Conservation (phyloP, 129 eudicot genomes). For the Logfia minima region DNA sequence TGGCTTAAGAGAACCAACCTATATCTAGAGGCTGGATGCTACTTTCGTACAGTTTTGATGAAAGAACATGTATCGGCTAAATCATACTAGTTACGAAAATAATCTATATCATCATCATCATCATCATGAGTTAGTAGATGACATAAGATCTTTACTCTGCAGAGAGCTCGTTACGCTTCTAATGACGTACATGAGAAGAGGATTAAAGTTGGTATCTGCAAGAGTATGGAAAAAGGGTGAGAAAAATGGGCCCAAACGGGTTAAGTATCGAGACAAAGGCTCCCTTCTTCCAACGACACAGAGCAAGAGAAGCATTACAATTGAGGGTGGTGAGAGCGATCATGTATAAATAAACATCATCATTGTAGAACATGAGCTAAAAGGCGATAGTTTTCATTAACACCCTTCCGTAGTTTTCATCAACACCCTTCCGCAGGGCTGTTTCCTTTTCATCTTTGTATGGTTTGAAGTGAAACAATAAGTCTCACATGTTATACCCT, state of each 20-base stretch:
- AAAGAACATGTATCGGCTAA: background rate
- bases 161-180: constrained; percentile 75
- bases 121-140: background rate
- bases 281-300: constrained; percentile 56
- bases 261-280: constrained; percentile 56
- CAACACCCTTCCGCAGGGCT: constrained; percentile 18
- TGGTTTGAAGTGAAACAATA: constrained; percentile 35
- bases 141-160: constrained; percentile 29
- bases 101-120: background rate
- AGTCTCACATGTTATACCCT: constrained; percentile 31
- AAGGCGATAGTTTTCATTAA: constrained; percentile 10
- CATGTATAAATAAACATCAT: constrained; percentile 33
- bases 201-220: constrained; percentile 49
- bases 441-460: constrained; percentile 8
- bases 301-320: constrained; percentile 55
- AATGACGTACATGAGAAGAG: constrained; percentile 57
- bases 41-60: background rate
- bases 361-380: constrained; percentile 13
- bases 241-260: constrained; percentile 51
- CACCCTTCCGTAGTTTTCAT: constrained; percentile 21
- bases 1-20: background rate
- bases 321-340: constrained; percentile 46
- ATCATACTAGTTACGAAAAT: background rate
- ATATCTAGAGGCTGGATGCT: background rate
- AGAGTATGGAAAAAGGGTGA: constrained; percentile 63